These are phyloP conservation scores for Eragrostis tef DNA, from an alignment of 202 grass and related monocot genomes.

Conservation along the genomic window DNA sequence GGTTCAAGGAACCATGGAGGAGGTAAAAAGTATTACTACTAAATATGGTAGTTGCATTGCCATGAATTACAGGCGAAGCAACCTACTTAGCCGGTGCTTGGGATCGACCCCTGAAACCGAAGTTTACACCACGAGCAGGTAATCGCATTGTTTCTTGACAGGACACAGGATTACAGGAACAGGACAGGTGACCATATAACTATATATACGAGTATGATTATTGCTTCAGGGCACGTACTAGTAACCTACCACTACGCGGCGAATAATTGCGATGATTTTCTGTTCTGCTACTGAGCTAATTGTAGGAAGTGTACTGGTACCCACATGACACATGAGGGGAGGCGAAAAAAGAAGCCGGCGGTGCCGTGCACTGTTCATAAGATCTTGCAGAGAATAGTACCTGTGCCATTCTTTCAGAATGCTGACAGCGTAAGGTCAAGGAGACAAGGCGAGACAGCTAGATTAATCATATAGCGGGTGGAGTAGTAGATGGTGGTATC, in stretches of 20 bases:
- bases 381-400: background rate
- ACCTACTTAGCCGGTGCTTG: background rate
- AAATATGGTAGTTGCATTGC: slow-evolving; percentile 6
- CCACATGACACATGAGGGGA: no score
- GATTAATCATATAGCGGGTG: no score
- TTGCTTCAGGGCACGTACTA: background rate
- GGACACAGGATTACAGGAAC: background rate
- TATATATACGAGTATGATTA: background rate
- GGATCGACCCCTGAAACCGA: background rate
- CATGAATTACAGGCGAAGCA: slow-evolving; percentile 46
- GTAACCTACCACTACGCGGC: background rate
- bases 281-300: background rate
- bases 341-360: background rate
- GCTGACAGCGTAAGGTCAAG: no score
- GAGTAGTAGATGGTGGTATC: no score
- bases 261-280: background rate
- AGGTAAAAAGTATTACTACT: no score
- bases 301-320: background rate
- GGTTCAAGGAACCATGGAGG: slow-evolving; percentile 1
- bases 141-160: slow-evolving; percentile 5
- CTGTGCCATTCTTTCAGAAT: background rate
- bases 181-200: slow-evolving; percentile 14
- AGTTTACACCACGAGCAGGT: background rate
- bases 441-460: no score
- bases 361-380: background rate